Conservation (phyloP, 305 asterid species). For the Plantago coronopus region DNA sequence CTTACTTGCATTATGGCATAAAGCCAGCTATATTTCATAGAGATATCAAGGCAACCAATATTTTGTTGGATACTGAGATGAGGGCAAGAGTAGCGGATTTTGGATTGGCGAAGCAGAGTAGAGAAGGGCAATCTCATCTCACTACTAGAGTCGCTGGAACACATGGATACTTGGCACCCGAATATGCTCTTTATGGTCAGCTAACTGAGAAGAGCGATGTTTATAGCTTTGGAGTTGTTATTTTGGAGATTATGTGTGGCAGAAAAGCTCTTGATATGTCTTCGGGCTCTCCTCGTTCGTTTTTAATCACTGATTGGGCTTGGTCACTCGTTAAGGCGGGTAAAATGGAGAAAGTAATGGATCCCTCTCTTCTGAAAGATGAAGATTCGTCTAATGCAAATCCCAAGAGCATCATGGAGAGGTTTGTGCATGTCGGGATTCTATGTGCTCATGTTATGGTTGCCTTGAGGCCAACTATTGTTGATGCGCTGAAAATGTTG, state of each 20-base stretch:
- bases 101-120: conserved; percentile 66
- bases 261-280: conserved; percentile 75
- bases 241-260: conserved; percentile 90
- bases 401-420: conserved; percentile 67
- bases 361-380: conserved; percentile 35
- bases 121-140: conserved; percentile 82
- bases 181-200: conserved; percentile 90
- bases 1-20: conserved; percentile 79
- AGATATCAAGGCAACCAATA: conserved; percentile 80
- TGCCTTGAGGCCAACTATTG: conserved; percentile 75
- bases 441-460: conserved; percentile 86
- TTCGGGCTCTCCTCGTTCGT: conserved; percentile 40
- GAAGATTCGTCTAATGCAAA: conserved; percentile 44
- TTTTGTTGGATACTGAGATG: conserved; percentile 68
- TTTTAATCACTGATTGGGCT: conserved; percentile 81
- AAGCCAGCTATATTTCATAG: conserved; percentile 80
- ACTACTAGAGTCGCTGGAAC: conserved; percentile 92
- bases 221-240: conserved; percentile 81
- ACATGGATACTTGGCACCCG: conserved; percentile 86
- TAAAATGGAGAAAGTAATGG: conserved; percentile 52
- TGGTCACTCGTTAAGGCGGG: conserved; percentile 72
- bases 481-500: conserved; percentile 76
- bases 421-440: conserved; percentile 70
- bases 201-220: conserved; percentile 85
- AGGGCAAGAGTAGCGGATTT: conserved; percentile 90